phyloP scores from a whole-genome alignment of 2,329 filamentous ascomycete genomes.

The Pseudohalonectria lignicola region DNA sequence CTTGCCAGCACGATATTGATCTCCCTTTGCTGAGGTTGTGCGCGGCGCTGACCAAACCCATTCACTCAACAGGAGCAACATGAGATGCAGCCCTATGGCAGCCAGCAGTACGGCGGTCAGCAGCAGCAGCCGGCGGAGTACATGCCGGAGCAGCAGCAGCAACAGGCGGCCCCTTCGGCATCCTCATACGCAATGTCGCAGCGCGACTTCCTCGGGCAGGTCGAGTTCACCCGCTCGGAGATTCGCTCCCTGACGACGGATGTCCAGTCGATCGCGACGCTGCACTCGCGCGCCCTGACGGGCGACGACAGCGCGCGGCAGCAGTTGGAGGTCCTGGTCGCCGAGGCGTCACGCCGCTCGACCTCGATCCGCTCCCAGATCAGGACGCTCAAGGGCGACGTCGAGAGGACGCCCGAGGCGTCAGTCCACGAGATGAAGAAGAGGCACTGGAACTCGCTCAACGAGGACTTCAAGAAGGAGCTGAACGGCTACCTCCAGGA shows the following conservation, averaged over 20 bases:
- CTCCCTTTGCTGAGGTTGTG: too few species aligned
- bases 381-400: constrained; percentile 63
- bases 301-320: constrained; percentile 47
- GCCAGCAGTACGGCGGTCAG: constrained; percentile 12
- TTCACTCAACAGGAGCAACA: constrained; percentile 29
- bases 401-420: constrained; percentile 48
- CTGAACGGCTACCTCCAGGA: constrained; percentile 60
- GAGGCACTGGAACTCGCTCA: constrained; percentile 58
- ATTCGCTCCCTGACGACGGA: constrained; percentile 56
- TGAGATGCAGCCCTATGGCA: constrained; percentile 43
- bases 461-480: constrained; percentile 61
- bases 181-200: constrained; percentile 48
- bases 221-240: constrained; percentile 54
- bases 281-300: constrained; percentile 62
- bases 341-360: constrained; percentile 62
- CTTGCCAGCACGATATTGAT: background rate
- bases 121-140: too few species aligned
- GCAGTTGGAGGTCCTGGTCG: constrained; percentile 56
- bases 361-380: constrained; percentile 70
- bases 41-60: constrained; percentile 8
- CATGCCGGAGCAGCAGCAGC: constrained; percentile 6
- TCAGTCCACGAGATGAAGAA: constrained; percentile 52
- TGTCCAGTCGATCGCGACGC: constrained; percentile 54
- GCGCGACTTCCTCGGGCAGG: constrained; percentile 57
- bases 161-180: constrained; percentile 12